A percentile compares a stretch with the other conserved stretches of the same genome.
phyloP scores from a whole-genome alignment of 2,329 filamentous ascomycete genomes.

The Colletotrichum destructivum region DNA sequence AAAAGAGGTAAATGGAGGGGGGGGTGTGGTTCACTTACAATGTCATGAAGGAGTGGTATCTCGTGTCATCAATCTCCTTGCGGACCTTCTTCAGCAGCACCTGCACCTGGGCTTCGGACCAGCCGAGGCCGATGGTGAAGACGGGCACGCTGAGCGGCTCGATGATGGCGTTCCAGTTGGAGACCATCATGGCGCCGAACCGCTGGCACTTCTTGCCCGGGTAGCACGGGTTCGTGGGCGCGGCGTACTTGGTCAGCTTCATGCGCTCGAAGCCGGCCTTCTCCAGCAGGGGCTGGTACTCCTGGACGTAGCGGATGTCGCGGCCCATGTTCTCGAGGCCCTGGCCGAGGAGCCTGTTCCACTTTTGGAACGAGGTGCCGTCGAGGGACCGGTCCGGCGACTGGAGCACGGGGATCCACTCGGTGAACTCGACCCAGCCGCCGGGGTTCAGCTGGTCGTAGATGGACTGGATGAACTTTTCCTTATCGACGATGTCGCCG shows the following conservation, averaged over 20 bases:
- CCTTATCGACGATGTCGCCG: constrained; percentile 48
- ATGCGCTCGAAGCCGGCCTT: constrained; percentile 47
- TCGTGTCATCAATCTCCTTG: constrained; percentile 52
- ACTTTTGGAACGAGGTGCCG: constrained; percentile 50
- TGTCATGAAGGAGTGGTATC: constrained; percentile 56
- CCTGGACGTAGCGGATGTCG: constrained; percentile 48
- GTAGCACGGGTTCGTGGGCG: constrained; percentile 49
- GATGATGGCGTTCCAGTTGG: constrained; percentile 47
- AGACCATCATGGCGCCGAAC: constrained; percentile 49
- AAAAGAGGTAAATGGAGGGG: no score
- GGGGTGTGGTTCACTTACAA: constrained; percentile 49
- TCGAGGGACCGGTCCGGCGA: constrained; percentile 52
- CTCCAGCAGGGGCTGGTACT: constrained; percentile 47
- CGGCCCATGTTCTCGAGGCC: constrained; percentile 50
- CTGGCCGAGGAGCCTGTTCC: constrained; percentile 49
- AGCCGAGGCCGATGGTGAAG: constrained; percentile 56
- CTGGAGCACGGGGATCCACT: constrained; percentile 51
- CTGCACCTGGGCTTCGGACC: constrained; percentile 52
- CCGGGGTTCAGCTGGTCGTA: constrained; percentile 49
- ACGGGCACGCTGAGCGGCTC: constrained; percentile 52
- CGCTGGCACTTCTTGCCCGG: constrained; percentile 50
- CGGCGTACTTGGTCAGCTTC: constrained; percentile 48
- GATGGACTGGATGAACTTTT: constrained; percentile 48
- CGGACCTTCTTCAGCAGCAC: constrained; percentile 53
- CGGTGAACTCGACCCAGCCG: constrained; percentile 51